These are phyloP conservation scores for Penicillium sp. DNA, from an alignment of 2,329 filamentous ascomycete genomes.

Conservation along the genomic window DNA sequence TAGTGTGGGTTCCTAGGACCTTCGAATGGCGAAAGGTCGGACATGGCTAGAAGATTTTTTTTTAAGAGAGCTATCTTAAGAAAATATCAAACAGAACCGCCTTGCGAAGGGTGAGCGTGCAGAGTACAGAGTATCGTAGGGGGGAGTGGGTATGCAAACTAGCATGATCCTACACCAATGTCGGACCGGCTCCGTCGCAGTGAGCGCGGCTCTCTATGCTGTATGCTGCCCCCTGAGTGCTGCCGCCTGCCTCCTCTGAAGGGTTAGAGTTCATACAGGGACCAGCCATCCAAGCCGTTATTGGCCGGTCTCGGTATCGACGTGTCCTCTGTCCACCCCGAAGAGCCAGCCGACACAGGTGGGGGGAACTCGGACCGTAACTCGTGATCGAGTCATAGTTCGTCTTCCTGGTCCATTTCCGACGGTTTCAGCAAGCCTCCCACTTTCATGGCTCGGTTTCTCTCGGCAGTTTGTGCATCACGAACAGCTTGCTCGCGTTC, in stretches of 20 bases:
- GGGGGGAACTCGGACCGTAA: constrained; percentile 59
- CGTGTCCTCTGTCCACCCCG: constrained; percentile 15
- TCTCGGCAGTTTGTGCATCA: constrained; percentile 81
- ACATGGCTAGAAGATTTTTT: too few relatives aligned
- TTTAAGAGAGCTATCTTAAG: constrained; percentile 10
- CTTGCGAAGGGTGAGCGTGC: constrained; percentile 2
- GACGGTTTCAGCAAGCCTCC: constrained; percentile 94
- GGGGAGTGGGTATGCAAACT: not conserved
- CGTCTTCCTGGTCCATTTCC: constrained; percentile 84
- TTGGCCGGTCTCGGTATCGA: constrained; percentile 19
- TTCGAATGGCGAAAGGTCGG: too few relatives aligned
- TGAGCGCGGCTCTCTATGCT: constrained; percentile 8
- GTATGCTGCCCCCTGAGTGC: constrained; percentile 2
- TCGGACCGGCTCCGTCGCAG: not conserved
- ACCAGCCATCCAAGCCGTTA: constrained; percentile 60
- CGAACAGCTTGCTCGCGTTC: constrained; percentile 91
- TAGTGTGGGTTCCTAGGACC: too few relatives aligned
- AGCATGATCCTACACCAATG: constrained; percentile 9
- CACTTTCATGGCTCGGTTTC: constrained; percentile 89
- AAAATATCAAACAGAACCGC: constrained; percentile 18
- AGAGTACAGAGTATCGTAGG: constrained; percentile 11
- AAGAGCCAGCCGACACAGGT: constrained; percentile 38
- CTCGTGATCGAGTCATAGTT: constrained; percentile 74
- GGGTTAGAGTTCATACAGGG: constrained; percentile 59
- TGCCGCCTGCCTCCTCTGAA: constrained; percentile 1